Evolutionary conservation across 306 rosid genomes (phyloP).

Genomic region (Gynostemma pentaphyllum): DNA sequence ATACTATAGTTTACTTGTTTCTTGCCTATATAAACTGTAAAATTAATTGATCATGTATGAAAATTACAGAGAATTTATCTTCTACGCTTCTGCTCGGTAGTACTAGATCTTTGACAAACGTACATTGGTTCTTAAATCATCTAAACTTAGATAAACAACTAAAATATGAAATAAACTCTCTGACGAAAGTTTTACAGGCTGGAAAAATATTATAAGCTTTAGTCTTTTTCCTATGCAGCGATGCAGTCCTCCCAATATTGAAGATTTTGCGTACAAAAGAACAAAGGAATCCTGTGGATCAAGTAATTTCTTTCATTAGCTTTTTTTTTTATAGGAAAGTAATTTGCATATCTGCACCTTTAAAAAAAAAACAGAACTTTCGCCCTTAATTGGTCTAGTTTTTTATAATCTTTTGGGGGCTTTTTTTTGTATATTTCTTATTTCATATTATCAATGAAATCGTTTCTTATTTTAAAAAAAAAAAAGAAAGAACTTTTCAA

Average conservation of each 20-base stretch:
- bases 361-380: too few species aligned
- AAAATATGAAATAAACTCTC: background rate
- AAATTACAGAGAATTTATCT: too few species aligned
- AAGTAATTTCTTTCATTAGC: slow-evolving; percentile 26
- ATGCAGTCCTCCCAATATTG: slow-evolving; percentile 41
- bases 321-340: too few species aligned
- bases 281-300: slow-evolving; percentile 20
- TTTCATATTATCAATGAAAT: too few species aligned
- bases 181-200: background rate
- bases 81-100: too few species aligned
- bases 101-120: background rate
- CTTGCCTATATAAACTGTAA: too few species aligned
- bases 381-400: background rate
- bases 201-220: slow-evolving; percentile 2
- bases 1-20: too few species aligned
- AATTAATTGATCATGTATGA: too few species aligned
- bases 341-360: background rate
- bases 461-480: background rate
- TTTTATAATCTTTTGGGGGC: background rate
- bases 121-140: background rate
- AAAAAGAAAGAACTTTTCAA: background rate
- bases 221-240: slow-evolving; percentile 22
- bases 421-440: background rate
- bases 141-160: background rate
- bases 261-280: slow-evolving; percentile 40